Conservation (phyloP, 2,329 filamentous ascomycete species). For the Ilyonectria sp. region DNA sequence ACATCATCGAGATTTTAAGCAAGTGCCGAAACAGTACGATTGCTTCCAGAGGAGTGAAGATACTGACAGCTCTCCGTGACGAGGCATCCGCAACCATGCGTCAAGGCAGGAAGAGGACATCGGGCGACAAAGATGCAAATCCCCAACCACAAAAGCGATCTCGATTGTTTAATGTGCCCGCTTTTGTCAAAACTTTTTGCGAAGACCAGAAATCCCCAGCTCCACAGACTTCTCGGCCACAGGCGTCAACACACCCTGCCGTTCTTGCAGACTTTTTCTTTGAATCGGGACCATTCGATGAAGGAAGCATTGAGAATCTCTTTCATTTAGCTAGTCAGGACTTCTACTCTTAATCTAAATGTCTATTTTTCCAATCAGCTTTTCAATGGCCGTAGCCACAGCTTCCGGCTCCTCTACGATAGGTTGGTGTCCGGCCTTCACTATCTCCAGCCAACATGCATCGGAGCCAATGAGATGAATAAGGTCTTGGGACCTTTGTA, state of each 20-base stretch:
- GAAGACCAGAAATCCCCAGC: not conserved
- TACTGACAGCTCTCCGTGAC: not conserved
- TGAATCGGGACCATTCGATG: not conserved
- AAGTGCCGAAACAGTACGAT: not conserved
- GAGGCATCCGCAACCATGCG: not conserved
- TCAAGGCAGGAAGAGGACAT: not conserved
- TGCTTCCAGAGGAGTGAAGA: not conserved
- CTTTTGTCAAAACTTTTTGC: not conserved
- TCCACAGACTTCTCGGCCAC: not conserved
- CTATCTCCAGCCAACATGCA: not conserved
- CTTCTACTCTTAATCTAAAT: not conserved
- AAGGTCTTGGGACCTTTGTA: not conserved
- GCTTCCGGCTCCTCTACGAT: not conserved
- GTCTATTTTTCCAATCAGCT: not conserved
- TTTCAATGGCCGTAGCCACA: not conserved
- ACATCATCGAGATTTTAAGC: not conserved
- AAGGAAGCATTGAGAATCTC: not conserved
- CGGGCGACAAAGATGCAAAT: not conserved
- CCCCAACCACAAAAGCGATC: not conserved
- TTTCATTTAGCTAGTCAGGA: not conserved
- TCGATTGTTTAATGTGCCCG: not conserved
- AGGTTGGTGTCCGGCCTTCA: not conserved
- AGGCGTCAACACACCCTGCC: not conserved
- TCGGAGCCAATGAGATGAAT: not conserved
- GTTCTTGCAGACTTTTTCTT: not conserved